These are phyloP conservation scores for Nakazawaea wickerhamii DNA, from an alignment of 805 yeast genomes.

Conservation along the genomic window DNA sequence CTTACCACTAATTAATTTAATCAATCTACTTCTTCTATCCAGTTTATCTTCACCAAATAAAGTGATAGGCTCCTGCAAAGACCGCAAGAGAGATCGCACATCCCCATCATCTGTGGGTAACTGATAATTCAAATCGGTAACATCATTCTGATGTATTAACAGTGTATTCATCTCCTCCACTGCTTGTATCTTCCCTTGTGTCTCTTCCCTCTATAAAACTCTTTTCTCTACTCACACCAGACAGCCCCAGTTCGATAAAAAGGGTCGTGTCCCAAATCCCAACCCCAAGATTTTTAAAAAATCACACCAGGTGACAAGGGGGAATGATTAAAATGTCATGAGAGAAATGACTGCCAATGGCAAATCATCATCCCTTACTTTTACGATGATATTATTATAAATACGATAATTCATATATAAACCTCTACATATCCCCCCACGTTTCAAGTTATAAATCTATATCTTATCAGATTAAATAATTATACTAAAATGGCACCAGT, in stretches of 20 bases:
- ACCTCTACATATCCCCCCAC: background rate
- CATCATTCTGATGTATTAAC: background rate
- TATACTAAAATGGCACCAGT: conserved; percentile 2
- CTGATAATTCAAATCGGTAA: conserved; percentile 15
- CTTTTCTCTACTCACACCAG: too few relatives aligned
- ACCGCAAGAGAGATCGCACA: conserved; percentile 45
- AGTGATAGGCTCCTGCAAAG: conserved; percentile 52
- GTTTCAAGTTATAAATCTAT: too few relatives aligned
- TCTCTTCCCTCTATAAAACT: too few relatives aligned
- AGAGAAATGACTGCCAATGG: too few relatives aligned
- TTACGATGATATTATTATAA: too few relatives aligned
- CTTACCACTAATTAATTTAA: conserved; percentile 34
- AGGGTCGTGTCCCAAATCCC: too few relatives aligned
- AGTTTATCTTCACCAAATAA: conserved; percentile 54
- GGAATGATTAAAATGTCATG: too few relatives aligned
- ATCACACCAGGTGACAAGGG: background rate
- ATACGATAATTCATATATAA: too few relatives aligned
- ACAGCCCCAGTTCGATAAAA: too few relatives aligned
- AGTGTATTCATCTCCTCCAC: background rate
- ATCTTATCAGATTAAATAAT: too few relatives aligned
- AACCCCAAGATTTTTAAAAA: too few relatives aligned
- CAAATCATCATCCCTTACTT: background rate
- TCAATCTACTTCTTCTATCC: conserved; percentile 57
- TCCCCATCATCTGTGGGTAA: conserved; percentile 66
- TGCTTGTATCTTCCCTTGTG: background rate